These are phyloP conservation scores for Pezizomycotina sp. DNA, from an alignment of 2,329 filamentous ascomycete species.

Conservation along the genomic window DNA sequence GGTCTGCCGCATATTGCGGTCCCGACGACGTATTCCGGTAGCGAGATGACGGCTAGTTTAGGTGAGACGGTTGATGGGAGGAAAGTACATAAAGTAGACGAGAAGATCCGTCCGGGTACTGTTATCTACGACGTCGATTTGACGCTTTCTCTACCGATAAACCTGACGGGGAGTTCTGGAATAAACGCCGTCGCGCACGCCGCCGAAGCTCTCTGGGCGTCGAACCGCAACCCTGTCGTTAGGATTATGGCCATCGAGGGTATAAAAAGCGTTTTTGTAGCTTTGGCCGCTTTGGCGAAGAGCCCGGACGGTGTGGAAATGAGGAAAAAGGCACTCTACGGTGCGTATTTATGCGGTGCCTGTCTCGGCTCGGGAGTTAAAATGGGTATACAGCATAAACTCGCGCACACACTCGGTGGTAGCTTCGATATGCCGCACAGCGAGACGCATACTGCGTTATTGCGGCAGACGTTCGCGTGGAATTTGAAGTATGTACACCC, in stretches of 20 bases:
- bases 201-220: slow-evolving; percentile 47
- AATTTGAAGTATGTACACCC: slow-evolving; percentile 40
- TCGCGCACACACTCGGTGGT: slow-evolving; percentile 49
- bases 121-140: slow-evolving; percentile 51
- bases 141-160: slow-evolving; percentile 41
- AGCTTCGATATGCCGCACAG: slow-evolving; percentile 48
- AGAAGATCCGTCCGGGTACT: slow-evolving; percentile 42
- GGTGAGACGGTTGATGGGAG: slow-evolving; percentile 43
- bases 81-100: slow-evolving; percentile 42
- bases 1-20: slow-evolving; percentile 42
- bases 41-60: slow-evolving; percentile 49
- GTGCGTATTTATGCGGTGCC: slow-evolving; percentile 47
- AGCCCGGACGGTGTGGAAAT: slow-evolving; percentile 34
- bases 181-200: slow-evolving; percentile 51
- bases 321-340: slow-evolving; percentile 41
- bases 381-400: slow-evolving; percentile 52
- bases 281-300: slow-evolving; percentile 38
- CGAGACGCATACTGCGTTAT: slow-evolving; percentile 46
- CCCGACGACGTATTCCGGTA: slow-evolving; percentile 45
- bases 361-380: slow-evolving; percentile 43
- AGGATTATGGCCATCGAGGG: slow-evolving; percentile 43
- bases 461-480: slow-evolving; percentile 47
- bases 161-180: slow-evolving; percentile 41
- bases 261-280: slow-evolving; percentile 36
- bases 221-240: slow-evolving; percentile 45